Percentiles rank a stretch among this genome's conserved stretches.
Evolutionary conservation across 345 rosid genomes (phyloP).

Genomic region (Bruguiera sexangula): DNA sequence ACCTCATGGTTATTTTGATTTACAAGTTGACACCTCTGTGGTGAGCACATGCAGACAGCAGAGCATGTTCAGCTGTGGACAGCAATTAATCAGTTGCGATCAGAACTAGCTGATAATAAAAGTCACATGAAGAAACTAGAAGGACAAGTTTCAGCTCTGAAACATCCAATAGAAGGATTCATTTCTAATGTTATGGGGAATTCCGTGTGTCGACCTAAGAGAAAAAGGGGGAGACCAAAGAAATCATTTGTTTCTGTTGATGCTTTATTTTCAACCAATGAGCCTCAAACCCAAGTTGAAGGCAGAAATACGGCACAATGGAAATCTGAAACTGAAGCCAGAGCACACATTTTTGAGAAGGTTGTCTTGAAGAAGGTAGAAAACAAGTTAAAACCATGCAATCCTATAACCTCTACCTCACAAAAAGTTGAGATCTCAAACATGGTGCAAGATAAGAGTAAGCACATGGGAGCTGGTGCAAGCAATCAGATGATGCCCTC

Average conservation of each 20-base stretch:
- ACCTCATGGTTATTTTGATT: neutral
- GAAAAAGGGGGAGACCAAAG: slow-evolving; percentile 39
- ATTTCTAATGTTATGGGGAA: slow-evolving; percentile 11
- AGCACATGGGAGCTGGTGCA: slow-evolving; percentile 11
- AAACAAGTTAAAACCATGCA: slow-evolving; percentile 15
- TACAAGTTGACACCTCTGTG: neutral
- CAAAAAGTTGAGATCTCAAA: slow-evolving; percentile 21
- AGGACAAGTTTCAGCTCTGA: slow-evolving; percentile 30
- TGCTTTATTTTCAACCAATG: slow-evolving; percentile 23
- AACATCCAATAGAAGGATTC: slow-evolving; percentile 17
- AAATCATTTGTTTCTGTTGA: slow-evolving; percentile 26
- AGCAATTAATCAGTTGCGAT: slow-evolving; percentile 30
- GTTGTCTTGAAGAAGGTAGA: slow-evolving; percentile 27
- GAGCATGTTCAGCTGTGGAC: slow-evolving; percentile 39
- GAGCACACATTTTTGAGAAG: slow-evolving; percentile 20
- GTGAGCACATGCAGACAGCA: slow-evolving; percentile 24
- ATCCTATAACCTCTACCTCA: slow-evolving; percentile 9
- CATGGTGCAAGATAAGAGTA: slow-evolving; percentile 4
- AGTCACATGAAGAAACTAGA: slow-evolving; percentile 31
- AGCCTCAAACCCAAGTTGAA: slow-evolving; percentile 22
- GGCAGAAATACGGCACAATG: slow-evolving; percentile 21
- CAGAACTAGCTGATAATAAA: slow-evolving; percentile 37
- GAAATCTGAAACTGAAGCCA: slow-evolving; percentile 23
- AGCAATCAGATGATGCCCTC: slow-evolving; percentile 15
- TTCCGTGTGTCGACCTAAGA: slow-evolving; percentile 19